Conservation (phyloP, 2,329 filamentous ascomycete genomes). For the Claviceps sp. region DNA sequence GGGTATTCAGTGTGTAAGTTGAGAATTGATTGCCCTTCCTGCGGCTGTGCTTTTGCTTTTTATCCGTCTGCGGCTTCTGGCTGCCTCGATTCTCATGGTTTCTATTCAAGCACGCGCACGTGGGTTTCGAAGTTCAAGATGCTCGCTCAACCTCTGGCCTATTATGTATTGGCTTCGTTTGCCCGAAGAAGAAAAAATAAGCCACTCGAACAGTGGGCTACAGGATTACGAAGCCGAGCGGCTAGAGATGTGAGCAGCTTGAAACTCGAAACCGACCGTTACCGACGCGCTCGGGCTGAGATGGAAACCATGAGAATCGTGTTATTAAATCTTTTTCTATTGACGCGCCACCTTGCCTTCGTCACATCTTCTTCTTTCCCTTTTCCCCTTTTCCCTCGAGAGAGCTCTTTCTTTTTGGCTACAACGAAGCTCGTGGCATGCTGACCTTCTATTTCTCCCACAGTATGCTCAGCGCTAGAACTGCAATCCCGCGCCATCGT, state of each 20-base stretch:
- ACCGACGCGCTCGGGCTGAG: too few relatives aligned
- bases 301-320: background rate
- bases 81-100: background rate
- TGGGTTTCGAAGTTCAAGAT: too few relatives aligned
- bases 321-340: background rate
- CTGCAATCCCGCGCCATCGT: slow-evolving; percentile 57
- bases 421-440: background rate
- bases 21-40: background rate
- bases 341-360: too few relatives aligned
- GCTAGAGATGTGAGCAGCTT: too few relatives aligned
- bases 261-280: too few relatives aligned
- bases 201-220: too few relatives aligned
- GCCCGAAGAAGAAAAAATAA: too few relatives aligned
- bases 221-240: too few relatives aligned
- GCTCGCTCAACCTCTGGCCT: too few relatives aligned
- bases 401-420: background rate
- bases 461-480: slow-evolving; percentile 40
- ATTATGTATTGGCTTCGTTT: too few relatives aligned
- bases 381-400: background rate
- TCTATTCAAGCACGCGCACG: too few relatives aligned
- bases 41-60: background rate
- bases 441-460: background rate
- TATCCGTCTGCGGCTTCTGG: too few relatives aligned
- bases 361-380: background rate
- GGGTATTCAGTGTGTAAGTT: slow-evolving; percentile 45